These are phyloP conservation scores for Hura crepitans DNA, from an alignment of 441 rosid species.

Conservation along the genomic window DNA sequence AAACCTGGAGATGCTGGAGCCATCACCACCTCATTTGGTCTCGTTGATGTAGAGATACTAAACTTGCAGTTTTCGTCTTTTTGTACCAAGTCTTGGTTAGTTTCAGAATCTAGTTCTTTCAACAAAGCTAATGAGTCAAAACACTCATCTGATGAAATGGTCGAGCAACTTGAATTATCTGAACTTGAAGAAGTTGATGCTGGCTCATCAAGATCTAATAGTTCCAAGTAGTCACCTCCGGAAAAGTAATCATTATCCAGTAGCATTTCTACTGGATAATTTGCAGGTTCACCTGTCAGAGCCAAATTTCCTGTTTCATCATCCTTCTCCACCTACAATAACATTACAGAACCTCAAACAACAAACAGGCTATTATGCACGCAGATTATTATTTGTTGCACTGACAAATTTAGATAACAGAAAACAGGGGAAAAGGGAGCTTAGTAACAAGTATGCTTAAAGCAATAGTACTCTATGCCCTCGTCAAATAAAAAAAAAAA, in stretches of 20 bases:
- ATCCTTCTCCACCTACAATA: conserved; percentile 34
- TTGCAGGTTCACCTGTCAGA: conserved; percentile 23
- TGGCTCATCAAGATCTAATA: conserved; percentile 43
- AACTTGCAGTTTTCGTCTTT: conserved; percentile 24
- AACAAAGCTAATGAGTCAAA: conserved; percentile 41
- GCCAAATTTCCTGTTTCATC: conserved; percentile 18
- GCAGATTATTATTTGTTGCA: not conserved
- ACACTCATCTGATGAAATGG: conserved; percentile 45
- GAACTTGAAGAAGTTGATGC: conserved; percentile 46
- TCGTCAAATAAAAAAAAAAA: too few relatives aligned
- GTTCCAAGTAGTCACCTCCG: conserved; percentile 42
- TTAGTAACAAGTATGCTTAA: not conserved
- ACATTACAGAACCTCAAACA: conserved; percentile 22
- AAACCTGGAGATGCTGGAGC: conserved; percentile 41
- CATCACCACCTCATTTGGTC: conserved; percentile 26
- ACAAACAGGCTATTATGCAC: conserved; percentile 4
- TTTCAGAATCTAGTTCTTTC: conserved; percentile 36
- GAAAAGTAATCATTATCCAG: conserved; percentile 20
- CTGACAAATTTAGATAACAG: not conserved
- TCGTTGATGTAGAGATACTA: conserved; percentile 27
- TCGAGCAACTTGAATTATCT: conserved; percentile 46
- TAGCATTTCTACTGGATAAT: conserved; percentile 21
- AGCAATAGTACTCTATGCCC: not conserved
- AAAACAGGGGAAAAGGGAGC: not conserved
- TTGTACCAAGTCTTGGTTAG: conserved; percentile 3